Evolutionary conservation across 208 protist species (phyloP).

Genomic region (Borovskyia barvae): DNA sequence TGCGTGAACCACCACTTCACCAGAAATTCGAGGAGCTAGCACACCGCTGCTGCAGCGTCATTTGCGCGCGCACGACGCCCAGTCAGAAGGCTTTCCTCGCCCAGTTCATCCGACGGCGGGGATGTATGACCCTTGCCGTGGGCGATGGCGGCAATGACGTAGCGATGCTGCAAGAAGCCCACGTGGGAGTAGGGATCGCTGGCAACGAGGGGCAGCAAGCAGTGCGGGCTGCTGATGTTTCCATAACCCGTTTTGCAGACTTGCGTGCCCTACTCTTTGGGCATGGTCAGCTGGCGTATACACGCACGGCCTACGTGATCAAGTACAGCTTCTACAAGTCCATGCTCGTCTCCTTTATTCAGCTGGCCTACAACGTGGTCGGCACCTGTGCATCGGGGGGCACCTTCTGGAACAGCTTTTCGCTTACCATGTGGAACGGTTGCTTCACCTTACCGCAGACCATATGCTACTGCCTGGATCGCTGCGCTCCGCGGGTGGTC

Average conservation of each 20-base stretch:
- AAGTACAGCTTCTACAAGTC: constrained; percentile 99
- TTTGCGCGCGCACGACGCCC: constrained; percentile 94
- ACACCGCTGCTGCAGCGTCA: constrained; percentile 75
- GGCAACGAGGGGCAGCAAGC: constrained; percentile 94
- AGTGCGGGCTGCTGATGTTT: constrained; percentile 93
- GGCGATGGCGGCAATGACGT: constrained; percentile 97
- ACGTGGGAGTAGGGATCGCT: constrained; percentile 91
- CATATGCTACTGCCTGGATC: constrained; percentile 90
- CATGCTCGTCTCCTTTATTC: constrained; percentile 92
- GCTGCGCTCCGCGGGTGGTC: constrained; percentile 66
- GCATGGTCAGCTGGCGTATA: constrained; percentile 94
- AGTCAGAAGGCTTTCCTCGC: constrained; percentile 92
- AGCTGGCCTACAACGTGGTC: constrained; percentile 85
- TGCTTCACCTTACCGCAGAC: constrained; percentile 89
- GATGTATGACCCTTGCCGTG: constrained; percentile 89
- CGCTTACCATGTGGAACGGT: constrained; percentile 90
- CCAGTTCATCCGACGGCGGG: constrained; percentile 55
- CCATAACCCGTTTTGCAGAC: constrained; percentile 91
- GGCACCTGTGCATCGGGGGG: constrained; percentile 69
- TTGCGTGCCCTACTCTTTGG: constrained; percentile 92
- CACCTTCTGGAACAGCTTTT: constrained; percentile 91
- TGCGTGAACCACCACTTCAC: constrained; percentile 35
- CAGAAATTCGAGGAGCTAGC: constrained; percentile 56
- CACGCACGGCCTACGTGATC: constrained; percentile 90
- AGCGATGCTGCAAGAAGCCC: constrained; percentile 93